Base-by-base conservation (phyloP, 257 asterid genomes). In the Plectranthus barbatus region DNA sequence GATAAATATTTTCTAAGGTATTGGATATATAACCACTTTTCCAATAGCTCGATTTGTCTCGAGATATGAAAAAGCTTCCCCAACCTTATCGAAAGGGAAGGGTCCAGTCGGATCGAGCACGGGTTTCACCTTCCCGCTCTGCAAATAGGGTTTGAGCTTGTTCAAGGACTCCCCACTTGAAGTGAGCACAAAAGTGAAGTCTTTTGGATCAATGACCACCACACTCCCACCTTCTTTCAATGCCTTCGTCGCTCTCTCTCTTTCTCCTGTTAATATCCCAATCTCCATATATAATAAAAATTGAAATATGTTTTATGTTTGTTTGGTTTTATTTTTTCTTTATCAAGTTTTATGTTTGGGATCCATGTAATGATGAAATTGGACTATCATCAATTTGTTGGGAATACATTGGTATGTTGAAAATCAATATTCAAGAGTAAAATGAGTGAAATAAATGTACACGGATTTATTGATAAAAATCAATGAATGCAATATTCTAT, bases 171-270 rank as follows among this genome's bases (percentile, higher is more conserved):
- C 31, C 19, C 62, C 62, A 9, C 62, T 81, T 2, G 95, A 79
- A 12, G 93, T 84, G 14, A 86, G 84, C 17, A 83, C 80, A 53
- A 82, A 89, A 61, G 79, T 74, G 75, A 89, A 82, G 3, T 86
- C 88, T 0, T 93, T 94, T 0, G 97, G 90, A 0, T 77, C 73
- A 37, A 86, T 64, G 50, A 55, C 14, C 11, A 73, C 84, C 13
- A 84, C 87, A 9, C 76, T 76, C 2, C 96, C 98, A 0, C 94
- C 96, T 77, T 84, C 94, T 59, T 91, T 91, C 69, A 91, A 74
- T 3, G 59, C 95, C 79, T 91, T 86, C 26, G 53, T 84, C 0
- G 98, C 96, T 78, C 63, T 84, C n/a, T 86, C 96, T 4, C 84
- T 70, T 73, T 86, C 95, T 83, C 85, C 72, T 70, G 10, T 19